Conservation (phyloP, 306 rosid genomes). For the Abrus pulchellus region DNA sequence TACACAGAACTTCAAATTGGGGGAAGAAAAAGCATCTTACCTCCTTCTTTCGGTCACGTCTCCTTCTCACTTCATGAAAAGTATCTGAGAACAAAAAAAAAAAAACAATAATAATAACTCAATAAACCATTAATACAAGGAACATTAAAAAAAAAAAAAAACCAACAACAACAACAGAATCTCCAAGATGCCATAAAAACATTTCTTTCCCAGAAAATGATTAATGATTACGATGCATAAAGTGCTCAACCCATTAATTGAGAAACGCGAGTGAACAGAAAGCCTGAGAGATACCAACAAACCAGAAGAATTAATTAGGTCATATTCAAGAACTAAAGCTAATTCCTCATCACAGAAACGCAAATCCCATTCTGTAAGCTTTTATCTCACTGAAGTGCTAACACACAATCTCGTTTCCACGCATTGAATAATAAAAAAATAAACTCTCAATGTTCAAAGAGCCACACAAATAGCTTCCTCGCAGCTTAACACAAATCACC, state of each 20-base stretch:
- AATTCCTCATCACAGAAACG: background rate
- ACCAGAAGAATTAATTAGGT: background rate
- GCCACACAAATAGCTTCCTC: slow-evolving; percentile 11
- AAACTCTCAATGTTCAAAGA: slow-evolving; percentile 13
- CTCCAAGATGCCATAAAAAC: slow-evolving; percentile 18
- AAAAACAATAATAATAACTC: background rate
- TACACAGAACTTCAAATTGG: background rate
- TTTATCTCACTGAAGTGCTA: slow-evolving; percentile 3
- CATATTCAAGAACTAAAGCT: background rate
- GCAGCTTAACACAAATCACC: background rate
- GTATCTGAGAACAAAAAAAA: slow-evolving; percentile 70
- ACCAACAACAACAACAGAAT: background rate
- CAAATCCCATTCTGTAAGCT: background rate
- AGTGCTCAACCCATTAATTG: slow-evolving; percentile 12
- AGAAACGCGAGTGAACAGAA: slow-evolving; percentile 9
- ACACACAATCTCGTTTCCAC: background rate
- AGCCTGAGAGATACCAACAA: background rate
- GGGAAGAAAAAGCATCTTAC: slow-evolving; percentile 49
- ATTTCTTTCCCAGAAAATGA: slow-evolving; percentile 29
- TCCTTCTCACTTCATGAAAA: slow-evolving; percentile 81
- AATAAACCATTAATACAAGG: slow-evolving; percentile 20
- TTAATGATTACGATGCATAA: slow-evolving; percentile 7
- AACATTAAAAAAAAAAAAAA: background rate
- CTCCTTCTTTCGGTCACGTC: slow-evolving; percentile 79
- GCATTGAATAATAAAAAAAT: background rate